Evolutionary conservation across 2,329 filamentous ascomycete genomes (phyloP), one percentile per base, ranked within the genome.

Genomic region (Diaporthe ilicicola): DNA sequence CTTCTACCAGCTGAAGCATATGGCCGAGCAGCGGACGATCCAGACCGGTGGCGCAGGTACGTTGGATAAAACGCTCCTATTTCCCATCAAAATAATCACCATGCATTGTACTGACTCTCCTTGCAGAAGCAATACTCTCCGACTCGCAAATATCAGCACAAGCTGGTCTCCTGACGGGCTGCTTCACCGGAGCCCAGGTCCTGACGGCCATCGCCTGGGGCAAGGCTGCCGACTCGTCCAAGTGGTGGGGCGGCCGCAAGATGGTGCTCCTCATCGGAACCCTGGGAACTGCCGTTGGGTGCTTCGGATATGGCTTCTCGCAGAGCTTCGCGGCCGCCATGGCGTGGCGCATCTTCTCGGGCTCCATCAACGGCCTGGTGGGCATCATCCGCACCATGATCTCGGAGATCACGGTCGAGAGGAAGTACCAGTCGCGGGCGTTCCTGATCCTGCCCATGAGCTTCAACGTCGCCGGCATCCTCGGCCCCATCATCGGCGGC

Each of bases 121-220:
- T 12, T 24, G 2, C 19, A 72, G 71, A 70, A 51, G 86, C 86
- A 2, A 87, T 85, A 0, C 78, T 87, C 17, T 83, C 86, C 19
- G 85, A 88, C 69, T 78, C 84, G 29, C 79, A 83, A 56, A 91
- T 94, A 70, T 89, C 92, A 0, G 86, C 86, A 6, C 92, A 93
- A 77, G 92, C 91, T 0, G 92, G 92, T 32, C 83, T 94, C 24
- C 82, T 94, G 32, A 90, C 92, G 69, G 92, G 90, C 19, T 89
- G 89, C 32, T 94, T 94, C 77, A 93, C 92, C 0, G 90, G 90
- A 6, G 90, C 91, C 0, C 92, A 94, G 76, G 93, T 94, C 71
- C 78, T 92, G 24, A 94, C 92, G 0, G 91, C 92, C 0, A 89
- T 94, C 61, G 83, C 92, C 72, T 94, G 92, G 92, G 92, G 92